Base-by-base conservation (phyloP, 2,329 filamentous ascomycete species). In the Mycosphaerella sp. region DNA sequence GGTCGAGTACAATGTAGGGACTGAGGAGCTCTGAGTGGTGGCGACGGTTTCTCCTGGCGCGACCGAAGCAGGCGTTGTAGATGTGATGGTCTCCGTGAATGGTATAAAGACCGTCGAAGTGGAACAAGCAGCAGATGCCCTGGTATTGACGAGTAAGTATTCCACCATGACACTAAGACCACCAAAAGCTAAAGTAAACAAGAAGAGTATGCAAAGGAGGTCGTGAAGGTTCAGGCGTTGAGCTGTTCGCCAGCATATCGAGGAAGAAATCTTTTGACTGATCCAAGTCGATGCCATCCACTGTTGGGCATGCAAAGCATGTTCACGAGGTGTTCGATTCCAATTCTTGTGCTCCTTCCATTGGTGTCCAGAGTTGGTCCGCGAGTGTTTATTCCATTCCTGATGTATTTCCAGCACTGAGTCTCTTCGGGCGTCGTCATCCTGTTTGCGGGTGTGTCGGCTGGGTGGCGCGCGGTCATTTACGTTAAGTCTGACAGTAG, bases 71-170 rank as follows among this genome's bases (percentile, higher is more conserved):
- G 49, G 51, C 26, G 45, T 52, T 36, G 51, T 48, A n/a, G 47
- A 53, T 21, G 60, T 62, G 40, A 62, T 47, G 17, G 62, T 66
- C 26, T 56, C 45, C 38, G 63, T 63, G 48, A 64, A 54, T 1
- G 66, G 64, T n/a, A 66, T 49, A 54, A 58, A 67, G 59, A 65
- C 56, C 11, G 64, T 67, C 11, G 56, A 43, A 51, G 54, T 55
- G 41, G 51, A 60, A 59, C 65, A 67, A 54, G 56, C 43, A 41
- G 65, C 66, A 47, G 58, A 61, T 41, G 54, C 66, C 55, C 65
- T 67, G 53, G 62, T 60, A 29, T 49, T 40, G 29, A 47, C 31
- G 45, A 69, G 64, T 66, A 68, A 64, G 62, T 64, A 61, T 51
- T 64, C 61, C 50, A 63, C 29, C 56, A 65, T 31, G 8, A 39